phyloP scores from a whole-genome alignment of 208 protist species.

The Spongospora subterranea region DNA sequence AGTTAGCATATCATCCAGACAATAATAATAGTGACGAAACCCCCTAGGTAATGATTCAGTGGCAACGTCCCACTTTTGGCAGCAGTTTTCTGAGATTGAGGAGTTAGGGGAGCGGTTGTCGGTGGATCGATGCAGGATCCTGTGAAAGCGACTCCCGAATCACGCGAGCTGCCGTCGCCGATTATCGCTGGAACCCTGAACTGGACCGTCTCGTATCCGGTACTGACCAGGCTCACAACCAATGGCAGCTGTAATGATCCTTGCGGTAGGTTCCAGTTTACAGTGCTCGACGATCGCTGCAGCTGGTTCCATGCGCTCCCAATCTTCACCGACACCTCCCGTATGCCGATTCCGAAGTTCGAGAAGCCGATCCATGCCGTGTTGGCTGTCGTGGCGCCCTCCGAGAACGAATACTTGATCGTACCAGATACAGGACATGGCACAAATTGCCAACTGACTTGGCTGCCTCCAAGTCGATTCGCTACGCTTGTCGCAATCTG shows the following conservation, averaged over 20 bases:
- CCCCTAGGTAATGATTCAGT: no score
- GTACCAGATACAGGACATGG: conserved; percentile 21
- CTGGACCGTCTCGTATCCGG: neutral
- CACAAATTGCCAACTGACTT: conserved; percentile 5
- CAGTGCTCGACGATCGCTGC: neutral
- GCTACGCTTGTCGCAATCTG: neutral
- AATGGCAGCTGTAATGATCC: neutral
- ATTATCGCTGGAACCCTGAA: neutral
- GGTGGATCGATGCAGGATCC: conserved; percentile 12
- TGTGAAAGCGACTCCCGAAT: conserved; percentile 3
- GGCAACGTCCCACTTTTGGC: neutral
- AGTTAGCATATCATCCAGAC: no score
- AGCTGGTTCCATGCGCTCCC: neutral
- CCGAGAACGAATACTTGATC: conserved; percentile 42
- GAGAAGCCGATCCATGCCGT: neutral
- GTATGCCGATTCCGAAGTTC: conserved; percentile 16
- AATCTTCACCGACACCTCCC: neutral
- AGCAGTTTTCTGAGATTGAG: neutral
- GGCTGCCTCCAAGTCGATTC: neutral
- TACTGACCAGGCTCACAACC: neutral
- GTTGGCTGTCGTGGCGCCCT: conserved; percentile 21
- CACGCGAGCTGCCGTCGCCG: neutral
- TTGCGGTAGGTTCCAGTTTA: conserved; percentile 35
- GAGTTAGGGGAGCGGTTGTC: neutral
- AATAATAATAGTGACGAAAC: no score